Base-by-base conservation (phyloP, 1,284 basidiomycete genomes). In the Ganoderma boninense region DNA sequence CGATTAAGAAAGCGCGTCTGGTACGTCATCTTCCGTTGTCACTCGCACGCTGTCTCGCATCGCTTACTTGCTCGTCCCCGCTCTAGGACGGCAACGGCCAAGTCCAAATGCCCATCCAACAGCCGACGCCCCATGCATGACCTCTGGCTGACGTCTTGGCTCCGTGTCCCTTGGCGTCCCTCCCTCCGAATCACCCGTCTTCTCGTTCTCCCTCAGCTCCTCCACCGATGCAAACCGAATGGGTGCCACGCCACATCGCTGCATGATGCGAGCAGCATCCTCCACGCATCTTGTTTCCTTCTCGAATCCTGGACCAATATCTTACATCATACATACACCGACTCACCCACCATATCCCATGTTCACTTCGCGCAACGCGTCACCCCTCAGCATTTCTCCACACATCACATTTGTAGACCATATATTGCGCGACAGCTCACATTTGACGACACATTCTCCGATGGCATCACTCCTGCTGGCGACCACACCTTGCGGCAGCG, bases 1-100 rank as follows among this genome's bases (percentile, higher is more conserved):
- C 92, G 54, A 77, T 91, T 62, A 94, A 94, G 86, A 94, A 92
- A 80, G 91, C 90, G 78, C 86, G 92, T 72, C 84, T 92, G 88
- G 92, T 94, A 75, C 79, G 89, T 83, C 42, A 67, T 52, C 64
- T 52, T 40, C 62, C 29, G 52, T 38, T 61, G 35, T 29, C 32
- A 11, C 13, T 13, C 23, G 13, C 38, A 20, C 16, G 59, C 49
- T 56, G 56, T 49, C 38, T 57, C 62, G 57, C 38, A 26, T 38
- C 69, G 54, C 42, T 66, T 63, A 65, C 56, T 29, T 62, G 44
- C 26, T 32, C 23, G 56, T 61, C 64, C 64, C 43, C 49, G 49
- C 13, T 64, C 49, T 62, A 76, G 74, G 71, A 77, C 52, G 57
- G 65, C 69, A 73, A 74, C 54, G 73, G 77, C 35, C 69, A 70